Evolutionary conservation across 1,284 basidiomycete genomes (phyloP).

Genomic region (Phenoliferia sp.): DNA sequence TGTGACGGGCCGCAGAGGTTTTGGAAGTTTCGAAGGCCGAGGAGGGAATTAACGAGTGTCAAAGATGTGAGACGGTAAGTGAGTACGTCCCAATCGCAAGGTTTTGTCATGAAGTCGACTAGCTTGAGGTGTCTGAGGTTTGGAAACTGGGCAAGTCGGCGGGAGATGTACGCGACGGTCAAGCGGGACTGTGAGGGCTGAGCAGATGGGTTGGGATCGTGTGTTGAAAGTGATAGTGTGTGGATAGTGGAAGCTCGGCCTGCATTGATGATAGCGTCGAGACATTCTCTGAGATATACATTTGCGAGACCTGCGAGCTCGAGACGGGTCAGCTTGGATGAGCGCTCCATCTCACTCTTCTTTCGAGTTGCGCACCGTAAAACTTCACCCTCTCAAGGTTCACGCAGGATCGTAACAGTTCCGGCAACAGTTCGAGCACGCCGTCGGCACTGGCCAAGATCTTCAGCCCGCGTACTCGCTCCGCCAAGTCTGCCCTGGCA

Average conservation of each 20-base stretch:
- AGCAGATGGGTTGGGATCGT: not conserved
- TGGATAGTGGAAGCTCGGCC: not conserved
- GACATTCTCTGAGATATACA: not conserved
- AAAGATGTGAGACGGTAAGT: conserved; percentile 13
- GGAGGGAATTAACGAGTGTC: not conserved
- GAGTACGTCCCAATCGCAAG: conserved; percentile 7
- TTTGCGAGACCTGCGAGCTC: not conserved
- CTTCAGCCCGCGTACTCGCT: too few relatives aligned
- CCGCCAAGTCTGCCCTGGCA: too few relatives aligned
- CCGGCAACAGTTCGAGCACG: too few relatives aligned
- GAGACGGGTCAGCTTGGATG: not conserved
- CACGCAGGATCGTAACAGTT: not conserved
- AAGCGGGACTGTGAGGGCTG: not conserved
- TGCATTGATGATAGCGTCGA: not conserved
- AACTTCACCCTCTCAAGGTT: not conserved
- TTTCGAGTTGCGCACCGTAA: not conserved
- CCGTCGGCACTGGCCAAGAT: too few relatives aligned
- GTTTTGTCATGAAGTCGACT: not conserved
- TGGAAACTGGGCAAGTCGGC: not conserved
- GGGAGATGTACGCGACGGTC: not conserved
- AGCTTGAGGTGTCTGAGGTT: not conserved
- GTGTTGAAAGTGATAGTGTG: not conserved
- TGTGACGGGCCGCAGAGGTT: not conserved
- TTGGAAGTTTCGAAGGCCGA: not conserved
- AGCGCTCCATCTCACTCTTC: not conserved